Conservation (phyloP, 257 asterid species). For the Ehretia macrophylla region DNA sequence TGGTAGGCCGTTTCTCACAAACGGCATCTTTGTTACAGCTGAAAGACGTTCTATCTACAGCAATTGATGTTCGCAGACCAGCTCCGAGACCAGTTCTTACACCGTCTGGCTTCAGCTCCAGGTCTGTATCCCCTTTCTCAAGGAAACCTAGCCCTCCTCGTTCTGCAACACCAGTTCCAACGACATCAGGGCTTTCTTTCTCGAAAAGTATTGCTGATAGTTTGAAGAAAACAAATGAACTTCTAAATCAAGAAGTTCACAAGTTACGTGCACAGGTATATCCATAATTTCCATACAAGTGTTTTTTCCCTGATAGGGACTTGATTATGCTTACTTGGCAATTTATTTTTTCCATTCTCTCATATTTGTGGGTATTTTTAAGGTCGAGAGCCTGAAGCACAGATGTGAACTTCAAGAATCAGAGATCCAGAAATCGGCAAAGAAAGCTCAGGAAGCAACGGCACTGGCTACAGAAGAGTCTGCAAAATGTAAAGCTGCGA, state of each 20-base stretch:
- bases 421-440: constrained; percentile 68
- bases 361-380: constrained; percentile 1
- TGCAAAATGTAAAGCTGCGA: constrained; percentile 87
- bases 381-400: constrained; percentile 68
- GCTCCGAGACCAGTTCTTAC: constrained; percentile 64
- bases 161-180: constrained; percentile 89
- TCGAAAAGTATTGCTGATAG: constrained; percentile 73
- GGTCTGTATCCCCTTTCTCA: constrained; percentile 90
- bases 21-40: constrained; percentile 58
- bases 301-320: background rate
- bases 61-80: constrained; percentile 40
- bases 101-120: constrained; percentile 65
- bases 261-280: constrained; percentile 77
- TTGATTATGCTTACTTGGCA: background rate
- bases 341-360: too few relatives aligned
- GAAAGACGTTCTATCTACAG: constrained; percentile 29
- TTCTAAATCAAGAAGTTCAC: constrained; percentile 77
- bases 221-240: constrained; percentile 82
- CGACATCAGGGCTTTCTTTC: constrained; percentile 84
- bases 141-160: constrained; percentile 88
- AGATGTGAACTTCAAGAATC: constrained; percentile 71
- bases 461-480: constrained; percentile 83
- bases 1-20: constrained; percentile 77
- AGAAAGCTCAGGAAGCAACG: constrained; percentile 83
- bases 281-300: constrained; percentile 1